Percentiles rank a stretch among this genome's conserved stretches.
Conservation (phyloP, 2,329 filamentous ascomycete species). For the Tolypocladium ophioglossoides region DNA sequence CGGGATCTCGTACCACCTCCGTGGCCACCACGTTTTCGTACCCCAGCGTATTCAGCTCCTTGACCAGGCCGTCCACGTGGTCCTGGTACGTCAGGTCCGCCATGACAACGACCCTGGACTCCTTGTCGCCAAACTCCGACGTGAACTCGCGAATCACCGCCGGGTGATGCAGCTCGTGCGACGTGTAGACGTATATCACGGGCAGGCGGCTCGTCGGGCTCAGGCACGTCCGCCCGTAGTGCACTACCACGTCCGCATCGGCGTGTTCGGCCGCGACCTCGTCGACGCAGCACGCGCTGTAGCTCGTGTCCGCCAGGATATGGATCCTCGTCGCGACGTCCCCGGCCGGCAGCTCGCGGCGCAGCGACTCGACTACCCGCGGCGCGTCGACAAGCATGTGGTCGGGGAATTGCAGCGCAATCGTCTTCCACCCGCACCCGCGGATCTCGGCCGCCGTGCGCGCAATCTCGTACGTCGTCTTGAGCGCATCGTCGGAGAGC, state of each 20-base stretch:
- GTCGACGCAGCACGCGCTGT: conserved; percentile 93
- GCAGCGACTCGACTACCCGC: conserved; percentile 55
- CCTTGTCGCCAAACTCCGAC: conserved; percentile 53
- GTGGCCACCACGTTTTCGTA: conserved; percentile 63
- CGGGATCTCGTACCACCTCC: conserved; percentile 64
- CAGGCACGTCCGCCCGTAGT: conserved; percentile 87
- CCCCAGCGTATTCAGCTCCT: conserved; percentile 46
- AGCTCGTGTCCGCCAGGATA: conserved; percentile 90
- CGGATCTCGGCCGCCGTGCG: conserved; percentile 69
- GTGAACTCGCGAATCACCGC: conserved; percentile 50
- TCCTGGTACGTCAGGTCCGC: conserved; percentile 81
- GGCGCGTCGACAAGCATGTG: conserved; percentile 82
- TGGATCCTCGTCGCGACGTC: conserved; percentile 42
- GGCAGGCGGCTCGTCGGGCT: conserved; percentile 81
- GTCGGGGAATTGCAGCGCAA: conserved; percentile 95
- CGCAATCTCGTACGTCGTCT: conserved; percentile 72
- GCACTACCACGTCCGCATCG: conserved; percentile 80
- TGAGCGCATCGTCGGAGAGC: conserved; percentile 56
- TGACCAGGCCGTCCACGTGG: conserved; percentile 53
- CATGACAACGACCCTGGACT: conserved; percentile 63
- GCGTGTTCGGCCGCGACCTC: conserved; percentile 94
- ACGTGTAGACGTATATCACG: conserved; percentile 85
- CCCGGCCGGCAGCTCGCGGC: conserved; percentile 11
- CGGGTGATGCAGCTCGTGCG: conserved; percentile 54
- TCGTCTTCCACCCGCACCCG: conserved; percentile 58